Base-by-base conservation (phyloP, 495 filamentous ascomycete species). In the Penicillium riverlandense region DNA sequence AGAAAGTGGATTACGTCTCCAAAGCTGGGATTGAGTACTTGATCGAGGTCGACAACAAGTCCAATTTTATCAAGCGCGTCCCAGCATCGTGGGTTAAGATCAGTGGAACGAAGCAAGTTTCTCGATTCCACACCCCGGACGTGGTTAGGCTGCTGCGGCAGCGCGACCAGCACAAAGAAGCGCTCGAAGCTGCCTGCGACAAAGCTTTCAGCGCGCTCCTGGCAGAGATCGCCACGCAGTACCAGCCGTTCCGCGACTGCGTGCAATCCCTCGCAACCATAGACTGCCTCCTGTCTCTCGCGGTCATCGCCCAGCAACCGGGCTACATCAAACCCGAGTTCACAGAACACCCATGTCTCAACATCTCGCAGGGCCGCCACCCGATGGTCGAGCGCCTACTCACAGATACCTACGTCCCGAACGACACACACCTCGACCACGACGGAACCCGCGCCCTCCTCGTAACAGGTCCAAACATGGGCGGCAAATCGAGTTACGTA, bases 401-500 rank as follows among this genome's bases (percentile, higher is more conserved):
- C 6, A 75, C 90, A 7, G 82, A 86, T 43, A 73, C 80, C 34
- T 99, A 97, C 70, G 91, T 99, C 42, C 92, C 92, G 31, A 97
- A 97, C 66, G 80, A 84, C 57, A 89, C 87, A 27, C 59, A 78
- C 8, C 80, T 99, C 35, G 58, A 69, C 22, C 68, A 77, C 11
- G 62, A 80, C 12, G 67, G 66, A 7, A 81, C 90, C 1, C 76
- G 83, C 13, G 89, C 86, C 0, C 79, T 96, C 39, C 81, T 97
- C 33, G 82, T 97, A 44, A 97, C 94, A 5, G 94, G 94, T 6
- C 92, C 94, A 11, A 98, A 98, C 72, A 97, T 97, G 91, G 94
- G 94, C 54, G 92, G 92, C 22, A 99, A 99, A 59, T 92, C 86
- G 36, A 86, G 81, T 57, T 99, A 95, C 66, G 90, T 97, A 2